Conservation (phyloP, 1,139 yeast species). For the Sugiyamaella sp. region DNA sequence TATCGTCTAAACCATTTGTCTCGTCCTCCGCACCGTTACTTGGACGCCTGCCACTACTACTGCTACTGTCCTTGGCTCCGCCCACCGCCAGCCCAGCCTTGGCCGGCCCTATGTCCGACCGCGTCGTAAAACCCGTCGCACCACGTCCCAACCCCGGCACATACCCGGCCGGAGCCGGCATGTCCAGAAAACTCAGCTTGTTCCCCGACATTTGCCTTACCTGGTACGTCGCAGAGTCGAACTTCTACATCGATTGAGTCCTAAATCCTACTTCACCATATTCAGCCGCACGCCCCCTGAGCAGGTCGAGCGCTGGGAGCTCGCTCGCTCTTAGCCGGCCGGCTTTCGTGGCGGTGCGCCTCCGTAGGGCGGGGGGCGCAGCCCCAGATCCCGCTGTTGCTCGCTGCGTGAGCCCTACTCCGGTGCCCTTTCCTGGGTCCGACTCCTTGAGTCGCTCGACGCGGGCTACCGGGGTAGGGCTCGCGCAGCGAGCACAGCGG, state of each 20-base stretch:
- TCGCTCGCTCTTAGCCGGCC: too few species aligned
- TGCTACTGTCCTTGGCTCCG: conserved; percentile 42
- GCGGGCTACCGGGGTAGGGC: too few species aligned
- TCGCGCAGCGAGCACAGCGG: background rate
- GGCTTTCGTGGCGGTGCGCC: too few species aligned
- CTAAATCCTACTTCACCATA: background rate
- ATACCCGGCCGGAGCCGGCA: conserved; percentile 88
- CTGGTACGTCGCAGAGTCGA: too few species aligned
- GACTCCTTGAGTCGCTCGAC: background rate
- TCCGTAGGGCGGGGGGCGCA: too few species aligned
- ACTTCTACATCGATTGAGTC: background rate
- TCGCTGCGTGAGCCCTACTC: background rate
- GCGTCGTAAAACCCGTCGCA: conserved; percentile 88
- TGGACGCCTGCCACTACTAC: too few species aligned
- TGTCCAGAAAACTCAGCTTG: conserved; percentile 60
- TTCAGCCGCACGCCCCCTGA: conserved; percentile 8
- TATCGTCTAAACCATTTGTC: conserved; percentile 44
- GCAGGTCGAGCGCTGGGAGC: too few species aligned
- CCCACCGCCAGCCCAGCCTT: conserved; percentile 45
- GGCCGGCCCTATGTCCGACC: conserved; percentile 67
- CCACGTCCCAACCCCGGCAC: conserved; percentile 95
- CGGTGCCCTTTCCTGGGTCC: background rate
- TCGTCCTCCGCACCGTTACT: conserved; percentile 38
- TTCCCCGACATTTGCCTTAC: conserved; percentile 13
- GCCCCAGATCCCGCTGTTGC: too few species aligned